Evolutionary conservation across 2,329 filamentous ascomycete species (phyloP), one percentile per base, ranked within the genome.

Genomic region (Aspergillus costaricaensis): DNA sequence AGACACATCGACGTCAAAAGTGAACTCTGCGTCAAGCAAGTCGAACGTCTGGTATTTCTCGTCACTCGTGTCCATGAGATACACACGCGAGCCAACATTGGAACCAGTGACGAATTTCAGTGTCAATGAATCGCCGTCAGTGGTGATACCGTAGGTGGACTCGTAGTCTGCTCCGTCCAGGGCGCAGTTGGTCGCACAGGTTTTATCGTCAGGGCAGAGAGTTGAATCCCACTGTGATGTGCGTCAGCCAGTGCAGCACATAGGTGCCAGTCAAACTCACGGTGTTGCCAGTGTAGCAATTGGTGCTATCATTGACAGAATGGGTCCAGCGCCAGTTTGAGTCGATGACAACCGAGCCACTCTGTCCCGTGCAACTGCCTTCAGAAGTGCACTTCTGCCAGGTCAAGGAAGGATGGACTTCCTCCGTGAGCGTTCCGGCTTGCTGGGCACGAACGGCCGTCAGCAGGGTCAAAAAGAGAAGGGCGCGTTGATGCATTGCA

Each of bases 1-100:
- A 48, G 87, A 89, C 43, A 90, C 85, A 70, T 91, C 88, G 32
- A 90, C 88, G 61, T 90, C 87, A 64, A 91, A 90, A 58, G 86
- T 87, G 76, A 91, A 86, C 75, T 91, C 88, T 68, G 87, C 82
- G 75, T 85, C 85, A 53, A 86, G 78, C 56, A 90, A 79, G 53
- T 85, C 80, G 76, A 90, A 87, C 71, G 83, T 82, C 76, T 89
- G 78, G 74, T 91, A 91, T 53, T 82, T 82, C 66, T 80, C 80
- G 57, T 86, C 83, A 55, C 80, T 76, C 66, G 83, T 82, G 43
- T 59, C 59, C 79, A 91, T 83, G 58, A 91, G 80, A 73, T 89
- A 91, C 30, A 87, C 77, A 67, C 88, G 84, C 57, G 85, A 79
- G 53, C 76, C 77, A 38, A 80, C 67, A 60, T 79, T 80, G 7